Percentiles rank a stretch among this genome's conserved stretches.
Conservation (phyloP, 176 grass and related monocot genomes). For the Paspalum vaginatum region DNA sequence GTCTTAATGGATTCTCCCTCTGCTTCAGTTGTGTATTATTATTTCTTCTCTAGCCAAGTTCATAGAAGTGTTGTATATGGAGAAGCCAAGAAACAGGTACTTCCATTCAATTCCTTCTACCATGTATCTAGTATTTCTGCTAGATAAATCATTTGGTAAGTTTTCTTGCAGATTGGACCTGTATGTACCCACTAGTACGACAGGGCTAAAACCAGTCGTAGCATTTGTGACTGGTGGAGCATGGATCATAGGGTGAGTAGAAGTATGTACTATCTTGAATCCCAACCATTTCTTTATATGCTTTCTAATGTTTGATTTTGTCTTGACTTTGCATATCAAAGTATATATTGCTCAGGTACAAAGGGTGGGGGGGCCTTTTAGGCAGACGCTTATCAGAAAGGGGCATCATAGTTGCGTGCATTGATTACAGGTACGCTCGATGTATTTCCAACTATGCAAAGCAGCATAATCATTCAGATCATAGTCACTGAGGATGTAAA, state of each 20-base stretch:
- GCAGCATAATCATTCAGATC: slow-evolving; percentile 13
- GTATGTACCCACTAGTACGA: slow-evolving; percentile 64
- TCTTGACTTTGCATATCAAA: background rate
- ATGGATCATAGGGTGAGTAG: slow-evolving; percentile 97
- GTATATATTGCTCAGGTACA: slow-evolving; percentile 67
- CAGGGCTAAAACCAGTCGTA: slow-evolving; percentile 62
- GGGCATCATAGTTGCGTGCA: slow-evolving; percentile 89
- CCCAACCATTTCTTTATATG: background rate
- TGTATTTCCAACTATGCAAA: slow-evolving; percentile 13
- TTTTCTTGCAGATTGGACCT: slow-evolving; percentile 77
- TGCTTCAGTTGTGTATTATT: slow-evolving; percentile 86
- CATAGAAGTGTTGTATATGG: slow-evolving; percentile 85
- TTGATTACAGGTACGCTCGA: slow-evolving; percentile 84
- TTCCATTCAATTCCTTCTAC: slow-evolving; percentile 18
- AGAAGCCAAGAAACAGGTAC: slow-evolving; percentile 91
- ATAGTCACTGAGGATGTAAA: slow-evolving; percentile 32
- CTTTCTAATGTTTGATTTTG: slow-evolving; percentile 9
- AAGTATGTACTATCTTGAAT: slow-evolving; percentile 34
- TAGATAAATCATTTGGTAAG: background rate
- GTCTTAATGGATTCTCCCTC: slow-evolving; percentile 25
- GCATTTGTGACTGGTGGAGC: slow-evolving; percentile 90
- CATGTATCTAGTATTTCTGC: background rate
- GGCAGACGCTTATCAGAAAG: slow-evolving; percentile 92
- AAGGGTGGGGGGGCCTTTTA: slow-evolving; percentile 97
- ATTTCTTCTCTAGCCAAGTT: slow-evolving; percentile 92